A percentile compares a stretch with the other conserved stretches of the same genome.
Conservation (phyloP, 139 green algal genomes). For the Gonium pectorale region DNA sequence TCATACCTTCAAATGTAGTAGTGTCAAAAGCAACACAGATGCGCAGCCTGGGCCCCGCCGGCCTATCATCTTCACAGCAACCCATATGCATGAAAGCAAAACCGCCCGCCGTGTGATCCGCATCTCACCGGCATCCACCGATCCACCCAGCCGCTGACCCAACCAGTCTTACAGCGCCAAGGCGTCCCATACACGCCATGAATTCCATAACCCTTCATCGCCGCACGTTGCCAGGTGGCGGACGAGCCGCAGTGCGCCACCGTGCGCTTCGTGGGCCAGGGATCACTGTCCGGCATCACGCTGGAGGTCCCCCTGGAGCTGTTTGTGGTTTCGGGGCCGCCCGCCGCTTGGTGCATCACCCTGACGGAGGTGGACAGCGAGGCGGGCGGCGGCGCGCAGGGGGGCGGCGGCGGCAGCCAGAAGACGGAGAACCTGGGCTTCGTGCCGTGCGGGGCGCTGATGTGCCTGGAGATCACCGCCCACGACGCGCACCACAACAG, state of each 20-base stretch:
- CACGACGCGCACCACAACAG: conserved; percentile 70
- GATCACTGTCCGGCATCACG: conserved; percentile 22
- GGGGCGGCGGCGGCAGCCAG: conserved; percentile 6
- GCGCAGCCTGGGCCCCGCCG: no score
- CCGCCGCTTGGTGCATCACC: conserved; percentile 59
- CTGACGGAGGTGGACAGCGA: conserved; percentile 58
- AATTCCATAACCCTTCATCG: no score
- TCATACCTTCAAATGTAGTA: no score
- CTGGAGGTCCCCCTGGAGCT: conserved; percentile 63
- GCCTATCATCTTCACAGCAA: no score
- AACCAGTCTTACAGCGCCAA: no score
- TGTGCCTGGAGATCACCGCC: conserved; percentile 71
- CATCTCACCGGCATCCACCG: no score
- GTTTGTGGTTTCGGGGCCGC: conserved; percentile 43
- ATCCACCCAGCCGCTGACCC: no score
- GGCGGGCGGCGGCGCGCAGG: conserved; percentile 23
- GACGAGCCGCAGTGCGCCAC: conserved; percentile 38
- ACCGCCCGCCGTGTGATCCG: no score
- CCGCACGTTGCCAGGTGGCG: conserved; percentile 37
- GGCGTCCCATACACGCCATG: no score
- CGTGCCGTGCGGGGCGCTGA: conserved; percentile 63
- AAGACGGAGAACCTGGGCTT: conserved; percentile 42
- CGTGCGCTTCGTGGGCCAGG: conserved; percentile 61
- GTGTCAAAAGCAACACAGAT: no score
- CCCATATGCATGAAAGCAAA: no score